Conservation (phyloP, 768 basidiomycete species). For the Auriscalpium vulgare region DNA sequence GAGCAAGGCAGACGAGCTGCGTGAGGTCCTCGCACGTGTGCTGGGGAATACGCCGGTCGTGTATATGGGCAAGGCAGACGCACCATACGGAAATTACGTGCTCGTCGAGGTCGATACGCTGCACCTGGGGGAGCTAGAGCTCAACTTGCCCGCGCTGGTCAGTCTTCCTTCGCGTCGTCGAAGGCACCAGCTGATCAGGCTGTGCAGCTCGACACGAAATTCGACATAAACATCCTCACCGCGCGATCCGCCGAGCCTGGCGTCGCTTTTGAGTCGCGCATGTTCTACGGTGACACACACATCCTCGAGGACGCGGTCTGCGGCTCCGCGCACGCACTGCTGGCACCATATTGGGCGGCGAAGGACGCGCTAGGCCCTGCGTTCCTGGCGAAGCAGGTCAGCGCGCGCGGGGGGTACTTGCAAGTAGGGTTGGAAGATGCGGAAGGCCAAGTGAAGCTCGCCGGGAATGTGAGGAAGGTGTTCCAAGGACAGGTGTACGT, state of each 20-base stretch:
- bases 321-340: slow-evolving; percentile 22
- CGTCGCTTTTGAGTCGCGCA: slow-evolving; percentile 21
- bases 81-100: slow-evolving; percentile 5
- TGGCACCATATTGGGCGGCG: slow-evolving; percentile 24
- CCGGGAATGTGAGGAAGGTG: neutral
- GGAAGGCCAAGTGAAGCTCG: neutral
- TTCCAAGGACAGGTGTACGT: slow-evolving; percentile 2
- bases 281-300: slow-evolving; percentile 19
- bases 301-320: slow-evolving; percentile 24
- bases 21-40: neutral
- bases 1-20: no score
- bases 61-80: slow-evolving; percentile 3
- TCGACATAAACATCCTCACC: slow-evolving; percentile 7
- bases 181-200: neutral
- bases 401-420: slow-evolving; percentile 7
- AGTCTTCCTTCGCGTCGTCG: neutral
- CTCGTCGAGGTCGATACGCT: slow-evolving; percentile 19
- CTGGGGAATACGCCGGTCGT: slow-evolving; percentile 2
- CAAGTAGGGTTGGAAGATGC: neutral
- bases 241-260: slow-evolving; percentile 4
- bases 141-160: slow-evolving; percentile 16
- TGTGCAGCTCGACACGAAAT: neutral
- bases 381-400: slow-evolving; percentile 8
- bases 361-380: neutral
- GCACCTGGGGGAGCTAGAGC: slow-evolving; percentile 13